Base-by-base conservation (phyloP, 805 yeast genomes). In the Suhomyces canberraensis region DNA sequence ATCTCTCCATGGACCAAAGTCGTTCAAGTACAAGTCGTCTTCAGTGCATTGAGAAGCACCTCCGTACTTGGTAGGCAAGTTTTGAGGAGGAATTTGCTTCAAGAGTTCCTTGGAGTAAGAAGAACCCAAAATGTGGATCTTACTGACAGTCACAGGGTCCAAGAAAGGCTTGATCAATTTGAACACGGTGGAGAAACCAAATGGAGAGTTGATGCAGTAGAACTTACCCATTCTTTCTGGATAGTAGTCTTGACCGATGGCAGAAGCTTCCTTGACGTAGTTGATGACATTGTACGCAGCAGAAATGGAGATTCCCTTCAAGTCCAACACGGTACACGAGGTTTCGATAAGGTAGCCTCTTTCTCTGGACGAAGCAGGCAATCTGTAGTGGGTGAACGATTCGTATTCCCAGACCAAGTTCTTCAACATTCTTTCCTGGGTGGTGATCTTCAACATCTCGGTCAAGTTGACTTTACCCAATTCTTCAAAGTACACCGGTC, bases 221-320 rank as follows among this genome's bases (percentile, higher is more conserved):
- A 91, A 93, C 64, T 86, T 89, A 57, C 98, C 98, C 98, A 93
- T 93, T 66, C 98, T 84, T 73, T 93, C 98, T 11, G 98, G 98
- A 61, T 93, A 93, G 67, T 86, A 91, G 69, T 93, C 87, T 72
- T 93, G 98, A 41, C 98, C 96, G 52, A 93, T 87, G 54, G 76
- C 70, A 11, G 96, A 86, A 8, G 98, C 96, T 65, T 90, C 97
- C 60, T 81, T 81, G 37, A 93, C 95, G 64, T 89, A 93, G 9
- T 82, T 72, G 46, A 88, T 71, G 29, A 93, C 98, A 58, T 83
- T 87, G 46, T 82, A 79, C 17, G 95, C 95, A 32, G 93, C 67
- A 16, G 84, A 70, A 41, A 93, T 72, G 17, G 96, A 86, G 39
- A 91, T 89, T 22, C 97, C 97, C 69, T 93, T 93, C 60, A 93